Base-by-base conservation (phyloP, 2,329 filamentous ascomycete genomes). In the Pochonia chlamydosporia region DNA sequence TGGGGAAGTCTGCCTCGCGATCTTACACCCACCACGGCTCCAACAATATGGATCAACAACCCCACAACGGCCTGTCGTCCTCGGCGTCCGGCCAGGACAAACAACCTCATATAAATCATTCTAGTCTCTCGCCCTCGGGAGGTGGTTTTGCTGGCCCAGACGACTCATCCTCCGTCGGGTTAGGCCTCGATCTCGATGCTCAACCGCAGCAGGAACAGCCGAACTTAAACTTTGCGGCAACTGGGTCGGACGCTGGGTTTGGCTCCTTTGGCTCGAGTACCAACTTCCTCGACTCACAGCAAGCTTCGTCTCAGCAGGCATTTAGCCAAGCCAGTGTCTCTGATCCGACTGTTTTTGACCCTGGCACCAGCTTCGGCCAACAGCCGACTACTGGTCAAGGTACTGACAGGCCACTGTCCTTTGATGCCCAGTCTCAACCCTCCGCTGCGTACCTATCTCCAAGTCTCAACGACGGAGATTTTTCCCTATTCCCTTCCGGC, bases 81-180 rank as follows among this genome's bases (percentile, higher is more conserved):
- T 84, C 82, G 59, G 72, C 73, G 28, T 31, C 47, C 13, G 45
- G 74, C 54, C 74, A 78, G 60, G 75, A 75, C 56, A 73, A 78
- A 60, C 68, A 67, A 62, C 64, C 72, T 71, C 75, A 81, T 82
- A 84, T 86, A 84, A 85, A 77, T 65, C 80, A 81, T 64, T 77
- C 71, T 56, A 31, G 44, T 23, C 81, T 81, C 65, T 84, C 82
- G 58, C 79, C 81, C 58, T 80, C 81, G 62, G 78, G 77, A 66
- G 72, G 72, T 57, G 78, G 76, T 59, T 71, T 75, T 62, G 69
- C 21, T 10, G 14, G 74, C 62, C 53, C 61, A 40, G 72, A 73
- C 61, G 66, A 74, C 49, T 42, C 48, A 23, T 59, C 66, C 57
- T 71, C 69, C 44, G 69, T 74, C 57, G 75, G 75, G 58, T 71